Percentiles rank a stretch among this genome's conserved stretches.
Evolutionary conservation across 345 rosid species (phyloP).

Genomic region (Sisymbrium altissimum): DNA sequence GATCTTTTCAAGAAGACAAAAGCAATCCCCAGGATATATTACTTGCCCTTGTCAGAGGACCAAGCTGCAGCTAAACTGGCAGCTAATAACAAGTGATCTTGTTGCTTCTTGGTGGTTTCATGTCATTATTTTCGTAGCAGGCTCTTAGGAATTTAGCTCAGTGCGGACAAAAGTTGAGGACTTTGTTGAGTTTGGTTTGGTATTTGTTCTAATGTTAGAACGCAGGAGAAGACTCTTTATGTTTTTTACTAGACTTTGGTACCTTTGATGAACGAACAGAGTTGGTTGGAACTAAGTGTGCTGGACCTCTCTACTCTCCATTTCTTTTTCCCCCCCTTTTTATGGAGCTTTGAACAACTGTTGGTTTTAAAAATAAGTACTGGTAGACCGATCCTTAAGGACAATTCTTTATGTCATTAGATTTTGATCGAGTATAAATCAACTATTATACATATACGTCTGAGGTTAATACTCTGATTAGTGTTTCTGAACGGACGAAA

Average conservation of each 20-base stretch:
- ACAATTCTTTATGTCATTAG: slow-evolving; percentile 19
- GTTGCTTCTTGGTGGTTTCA: background rate
- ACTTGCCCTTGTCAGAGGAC: slow-evolving; percentile 85
- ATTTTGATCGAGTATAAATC: background rate
- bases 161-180: slow-evolving; percentile 25
- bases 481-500: too few species aligned
- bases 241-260: slow-evolving; percentile 22
- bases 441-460: background rate
- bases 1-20: slow-evolving; percentile 93
- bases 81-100: slow-evolving; percentile 35
- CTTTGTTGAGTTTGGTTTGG: slow-evolving; percentile 30
- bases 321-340: background rate
- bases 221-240: slow-evolving; percentile 25
- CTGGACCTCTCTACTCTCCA: slow-evolving; percentile 6
- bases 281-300: slow-evolving; percentile 6
- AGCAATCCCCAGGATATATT: slow-evolving; percentile 94
- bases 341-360: slow-evolving; percentile 5
- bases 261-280: slow-evolving; percentile 10
- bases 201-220: slow-evolving; percentile 22
- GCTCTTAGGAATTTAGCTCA: slow-evolving; percentile 26
- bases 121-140: slow-evolving; percentile 26
- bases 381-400: background rate
- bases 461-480: background rate
- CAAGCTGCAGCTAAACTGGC: slow-evolving; percentile 80
- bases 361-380: background rate